Base-by-base conservation (phyloP, 305 asterid species). In the Fraxinus dipetala region DNA sequence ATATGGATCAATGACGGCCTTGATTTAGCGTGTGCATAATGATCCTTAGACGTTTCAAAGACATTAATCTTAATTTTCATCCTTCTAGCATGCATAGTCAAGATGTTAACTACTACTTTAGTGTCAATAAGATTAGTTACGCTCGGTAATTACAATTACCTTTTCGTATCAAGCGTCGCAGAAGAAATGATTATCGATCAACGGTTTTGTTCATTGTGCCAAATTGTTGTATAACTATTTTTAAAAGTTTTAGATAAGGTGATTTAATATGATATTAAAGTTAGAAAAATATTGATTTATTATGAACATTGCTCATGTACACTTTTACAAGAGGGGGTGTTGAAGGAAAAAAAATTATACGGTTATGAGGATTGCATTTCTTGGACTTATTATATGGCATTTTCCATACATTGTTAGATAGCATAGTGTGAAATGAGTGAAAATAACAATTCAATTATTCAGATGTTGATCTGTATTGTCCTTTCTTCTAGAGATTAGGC, bases 1-100 rank as follows among this genome's bases (percentile, higher is more conserved):
- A 82, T 82, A 82, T 82, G 69, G 81, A 38, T 76, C 48, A 8
- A 4, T 76, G 77, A 32, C 6, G 45, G 81, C 80, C 28, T 63
- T n/a, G 76, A 75, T 40, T 9, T 67, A 45, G 28, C 54, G 76
- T 59, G 48, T 59, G 7, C 72, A 3, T 48, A 9, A 30, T 28
- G 76, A 24, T 28, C 4, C 76, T 81, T 75, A 35, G 84, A 61
- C 35, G 36, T 56, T 75, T 81, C 80, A 81, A 81, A 61, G 76
- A 38, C 40, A 10, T 59, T 0, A 54, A 56, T 34, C 7, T 13
- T 24, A 4, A 5, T 72, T 80, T 28, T 28, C 31, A 26, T 54
- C 65, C 16, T 45, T 48, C 20, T 54, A n/a, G 2, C 63, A n/a
- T 5, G 63, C 3, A 54, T 54, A 54, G 63, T 54, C 24, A 16